Evolutionary conservation across 352 stramenopile genomes (phyloP).

Genomic region (Globisporangium nodosum): DNA sequence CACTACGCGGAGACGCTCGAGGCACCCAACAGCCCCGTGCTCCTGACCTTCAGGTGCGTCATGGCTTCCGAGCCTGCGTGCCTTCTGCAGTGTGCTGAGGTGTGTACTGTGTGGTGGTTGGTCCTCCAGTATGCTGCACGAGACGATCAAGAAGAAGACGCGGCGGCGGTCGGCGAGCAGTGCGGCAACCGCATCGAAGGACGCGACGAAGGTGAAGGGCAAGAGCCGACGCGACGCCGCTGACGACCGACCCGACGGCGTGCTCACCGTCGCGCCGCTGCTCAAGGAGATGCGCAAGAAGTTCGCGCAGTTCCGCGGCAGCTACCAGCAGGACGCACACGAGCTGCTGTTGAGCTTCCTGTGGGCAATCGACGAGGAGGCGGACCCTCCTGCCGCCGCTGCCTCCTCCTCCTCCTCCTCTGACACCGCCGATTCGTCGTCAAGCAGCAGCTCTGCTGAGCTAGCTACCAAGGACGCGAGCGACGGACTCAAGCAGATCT

Average conservation of each 20-base stretch:
- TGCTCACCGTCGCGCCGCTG: slow-evolving; percentile 52
- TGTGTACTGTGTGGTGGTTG: no score
- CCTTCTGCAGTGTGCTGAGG: neutral
- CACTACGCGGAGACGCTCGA: slow-evolving; percentile 43
- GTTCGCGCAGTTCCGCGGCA: slow-evolving; percentile 91
- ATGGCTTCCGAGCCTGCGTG: no score
- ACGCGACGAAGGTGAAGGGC: slow-evolving; percentile 14
- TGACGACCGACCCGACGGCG: slow-evolving; percentile 19
- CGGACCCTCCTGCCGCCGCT: slow-evolving; percentile 29
- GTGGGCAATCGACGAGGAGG: slow-evolving; percentile 77
- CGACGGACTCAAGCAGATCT: slow-evolving; percentile 40
- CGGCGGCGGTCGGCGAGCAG: slow-evolving; percentile 12
- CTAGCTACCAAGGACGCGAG: no score
- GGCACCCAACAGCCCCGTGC: slow-evolving; percentile 84
- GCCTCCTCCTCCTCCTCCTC: neutral
- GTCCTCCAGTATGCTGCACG: slow-evolving; percentile 38
- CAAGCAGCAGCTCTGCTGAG: no score
- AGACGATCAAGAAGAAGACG: slow-evolving; percentile 52
- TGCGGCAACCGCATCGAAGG: slow-evolving; percentile 10
- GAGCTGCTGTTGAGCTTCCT: slow-evolving; percentile 94
- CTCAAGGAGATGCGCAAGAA: slow-evolving; percentile 69
- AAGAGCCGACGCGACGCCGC: slow-evolving; percentile 11
- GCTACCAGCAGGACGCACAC: slow-evolving; percentile 96
- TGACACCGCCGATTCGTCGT: neutral
- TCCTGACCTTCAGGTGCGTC: slow-evolving; percentile 63